Conservation (phyloP, 257 asterid species). For the Scutellaria baicalensis region DNA sequence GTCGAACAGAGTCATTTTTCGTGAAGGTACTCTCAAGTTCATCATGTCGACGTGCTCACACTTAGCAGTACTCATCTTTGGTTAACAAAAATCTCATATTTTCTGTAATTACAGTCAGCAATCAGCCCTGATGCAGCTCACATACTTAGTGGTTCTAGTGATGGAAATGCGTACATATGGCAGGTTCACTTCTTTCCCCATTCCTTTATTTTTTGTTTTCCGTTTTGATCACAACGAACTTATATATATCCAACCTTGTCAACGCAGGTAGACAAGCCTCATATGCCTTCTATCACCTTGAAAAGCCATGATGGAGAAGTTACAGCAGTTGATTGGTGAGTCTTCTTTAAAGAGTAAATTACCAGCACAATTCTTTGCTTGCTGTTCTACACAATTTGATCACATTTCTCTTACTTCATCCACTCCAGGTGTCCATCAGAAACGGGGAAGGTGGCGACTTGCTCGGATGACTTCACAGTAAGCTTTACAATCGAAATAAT, state of each 20-base stretch:
- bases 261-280: constrained; percentile 71
- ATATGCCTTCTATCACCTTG: constrained; percentile 49
- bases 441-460: constrained; percentile 82
- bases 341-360: neutral
- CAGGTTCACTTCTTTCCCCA: constrained; percentile 39
- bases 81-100: constrained; percentile 5
- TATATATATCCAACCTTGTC: neutral
- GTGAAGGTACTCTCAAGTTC: constrained; percentile 54
- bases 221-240: neutral
- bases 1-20: constrained; percentile 69
- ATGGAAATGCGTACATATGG: constrained; percentile 95
- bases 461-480: constrained; percentile 96
- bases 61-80: neutral
- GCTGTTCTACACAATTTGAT: neutral
- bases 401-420: constrained; percentile 16
- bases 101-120: constrained; percentile 51
- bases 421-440: constrained; percentile 72
- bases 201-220: neutral
- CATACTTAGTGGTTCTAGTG: constrained; percentile 89
- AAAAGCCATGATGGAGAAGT: constrained; percentile 90
- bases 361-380: neutral
- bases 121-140: constrained; percentile 95
- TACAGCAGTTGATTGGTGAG: constrained; percentile 89
- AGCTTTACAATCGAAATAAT: constrained; percentile 9
- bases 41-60: neutral